Percentiles rank a stretch among this genome's conserved stretches.
Conservation (phyloP, 352 stramenopile genomes). For the Albugo candida region DNA sequence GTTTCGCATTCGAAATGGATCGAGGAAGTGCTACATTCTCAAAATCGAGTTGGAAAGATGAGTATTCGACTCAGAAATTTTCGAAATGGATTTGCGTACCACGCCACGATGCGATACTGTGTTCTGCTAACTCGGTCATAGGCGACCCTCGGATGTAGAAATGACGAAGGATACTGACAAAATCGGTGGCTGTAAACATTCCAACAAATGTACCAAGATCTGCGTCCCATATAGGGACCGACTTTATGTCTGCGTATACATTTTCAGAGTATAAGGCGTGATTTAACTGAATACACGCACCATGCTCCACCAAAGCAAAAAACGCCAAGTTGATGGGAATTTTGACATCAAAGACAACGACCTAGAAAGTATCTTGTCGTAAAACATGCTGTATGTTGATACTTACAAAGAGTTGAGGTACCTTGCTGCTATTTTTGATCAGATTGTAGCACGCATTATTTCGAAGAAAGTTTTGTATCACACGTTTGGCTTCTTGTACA, state of each 20-base stretch:
- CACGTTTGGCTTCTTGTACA: conserved; percentile 45
- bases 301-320: conserved; percentile 97
- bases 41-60: conserved; percentile 13
- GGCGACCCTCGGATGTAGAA: conserved; percentile 83
- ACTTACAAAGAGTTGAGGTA: conserved; percentile 1
- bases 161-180: conserved; percentile 93
- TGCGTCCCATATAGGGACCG: conserved; percentile 92
- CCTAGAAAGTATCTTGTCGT: conserved; percentile 9
- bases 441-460: conserved; percentile 88
- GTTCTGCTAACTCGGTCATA: conserved; percentile 73
- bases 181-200: conserved; percentile 95
- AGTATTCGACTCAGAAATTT: neutral
- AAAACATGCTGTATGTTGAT: conserved; percentile 1
- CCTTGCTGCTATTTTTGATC: conserved; percentile 90
- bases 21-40: conserved; percentile 60
- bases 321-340: conserved; percentile 98
- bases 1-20: conserved; percentile 48
- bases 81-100: conserved; percentile 13
- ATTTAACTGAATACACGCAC: conserved; percentile 20
- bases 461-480: conserved; percentile 80
- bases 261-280: neutral
- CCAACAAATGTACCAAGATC: conserved; percentile 89
- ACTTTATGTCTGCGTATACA: conserved; percentile 83
- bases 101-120: conserved; percentile 74
- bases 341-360: conserved; percentile 97